These are phyloP conservation scores for Dactylonectria estremocensis DNA, from an alignment of 2,329 filamentous ascomycete species.

Conservation along the genomic window DNA sequence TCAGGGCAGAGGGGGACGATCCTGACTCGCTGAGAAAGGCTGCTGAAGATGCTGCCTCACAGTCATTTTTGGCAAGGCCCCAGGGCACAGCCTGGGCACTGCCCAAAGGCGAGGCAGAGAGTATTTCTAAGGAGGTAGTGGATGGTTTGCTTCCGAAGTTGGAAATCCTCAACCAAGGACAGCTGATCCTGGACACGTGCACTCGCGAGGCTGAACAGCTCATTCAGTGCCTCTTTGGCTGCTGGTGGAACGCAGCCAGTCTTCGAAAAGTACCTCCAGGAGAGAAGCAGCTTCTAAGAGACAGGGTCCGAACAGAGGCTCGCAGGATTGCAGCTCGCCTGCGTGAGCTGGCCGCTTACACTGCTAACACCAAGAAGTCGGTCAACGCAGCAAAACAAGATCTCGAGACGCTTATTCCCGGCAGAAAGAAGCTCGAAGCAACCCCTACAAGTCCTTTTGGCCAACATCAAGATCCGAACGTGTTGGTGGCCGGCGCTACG, in stretches of 20 bases:
- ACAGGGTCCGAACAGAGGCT: neutral
- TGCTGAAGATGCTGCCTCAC: neutral
- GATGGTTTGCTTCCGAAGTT: no score
- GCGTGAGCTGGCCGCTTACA: neutral
- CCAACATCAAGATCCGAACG: neutral
- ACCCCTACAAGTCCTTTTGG: neutral
- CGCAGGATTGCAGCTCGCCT: neutral
- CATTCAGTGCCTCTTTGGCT: neutral
- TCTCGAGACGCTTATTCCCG: neutral
- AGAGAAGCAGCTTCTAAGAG: neutral
- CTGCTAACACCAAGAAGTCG: no score
- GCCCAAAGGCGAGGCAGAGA: neutral
- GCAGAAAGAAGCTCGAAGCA: neutral
- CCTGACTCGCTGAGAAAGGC: neutral
- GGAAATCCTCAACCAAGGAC: neutral
- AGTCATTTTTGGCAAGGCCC: neutral
- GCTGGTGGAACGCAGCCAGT: neutral
- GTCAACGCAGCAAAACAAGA: neutral
- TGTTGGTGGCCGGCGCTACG: neutral
- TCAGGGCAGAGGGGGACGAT: neutral
- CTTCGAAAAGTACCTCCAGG: neutral
- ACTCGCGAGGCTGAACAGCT: neutral
- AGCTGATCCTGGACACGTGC: neutral
- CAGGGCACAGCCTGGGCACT: neutral
- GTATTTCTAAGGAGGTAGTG: neutral